Evolutionary conservation across 805 yeast genomes (phyloP), one percentile per base, ranked within the genome.

Genomic region (Yarrowia divulgata): DNA sequence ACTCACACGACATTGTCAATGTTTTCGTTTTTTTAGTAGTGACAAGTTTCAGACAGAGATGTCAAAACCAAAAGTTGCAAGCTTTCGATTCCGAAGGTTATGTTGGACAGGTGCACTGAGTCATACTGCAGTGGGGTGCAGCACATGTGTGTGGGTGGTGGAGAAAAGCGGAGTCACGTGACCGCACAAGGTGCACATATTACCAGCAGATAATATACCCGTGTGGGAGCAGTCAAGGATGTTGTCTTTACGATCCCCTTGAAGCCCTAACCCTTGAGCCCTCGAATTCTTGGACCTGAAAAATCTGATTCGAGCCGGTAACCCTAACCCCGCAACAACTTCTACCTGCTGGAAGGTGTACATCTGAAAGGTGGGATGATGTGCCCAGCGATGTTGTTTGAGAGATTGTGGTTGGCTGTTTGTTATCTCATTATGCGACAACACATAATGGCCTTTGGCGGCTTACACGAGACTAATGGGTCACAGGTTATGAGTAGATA

Each of bases 111-210:
- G 29, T 23, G 37, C 16, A 40, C 48, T 55, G 64, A 57, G 64
- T 57, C 64, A 57, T 57, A 42, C 49, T 57, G 64, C 64, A 57
- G 64, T 57, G 32, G 35, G 16, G 23, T 54, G 64, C 64, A 57
- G 29, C 54, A 10, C 16, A 43, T 1, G 0, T 3, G 14, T 2
- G 12, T 9, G 23, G 9, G 4, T 8, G 23, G 23, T 5, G 45
- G 23, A 43, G 4, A 45, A 18, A 7, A n/a, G 16, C 14, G 18
- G 7, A 12, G 42, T 52, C 58, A 52, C 58, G 58, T 50, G 57
- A 50, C 10, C 8, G 9, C 16, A 13, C 29, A 16, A 32, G 9
- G 14, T 7, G 12, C 18, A 7, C 1, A 39, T 10, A 39, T 39
- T 39, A 39, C 42, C 6, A 13, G 12, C 37, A 39, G 14, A 39